phyloP scores from a whole-genome alignment of 495 filamentous ascomycete genomes.

The Extremus antarcticus region DNA sequence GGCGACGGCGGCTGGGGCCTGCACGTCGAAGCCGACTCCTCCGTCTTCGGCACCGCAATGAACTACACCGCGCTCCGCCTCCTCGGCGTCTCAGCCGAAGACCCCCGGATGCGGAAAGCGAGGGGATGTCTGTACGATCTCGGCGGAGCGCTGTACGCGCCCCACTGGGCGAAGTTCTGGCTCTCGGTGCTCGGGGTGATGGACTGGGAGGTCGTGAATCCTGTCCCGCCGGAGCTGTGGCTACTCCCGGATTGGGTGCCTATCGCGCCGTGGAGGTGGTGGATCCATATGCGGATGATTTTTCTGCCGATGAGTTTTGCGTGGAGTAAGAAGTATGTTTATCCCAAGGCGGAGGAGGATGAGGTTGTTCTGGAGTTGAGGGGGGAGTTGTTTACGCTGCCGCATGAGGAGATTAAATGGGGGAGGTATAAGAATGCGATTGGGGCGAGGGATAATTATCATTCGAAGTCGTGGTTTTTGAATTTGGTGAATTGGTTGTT shows the following conservation, averaged over 20 bases:
- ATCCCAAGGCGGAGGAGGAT: slow-evolving; percentile 38
- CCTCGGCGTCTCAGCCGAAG: slow-evolving; percentile 79
- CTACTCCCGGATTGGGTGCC: slow-evolving; percentile 92
- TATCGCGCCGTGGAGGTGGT: slow-evolving; percentile 93
- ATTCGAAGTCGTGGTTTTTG: slow-evolving; percentile 78
- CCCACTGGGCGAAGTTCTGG: slow-evolving; percentile 96
- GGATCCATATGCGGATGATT: slow-evolving; percentile 92
- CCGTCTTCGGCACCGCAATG: slow-evolving; percentile 78
- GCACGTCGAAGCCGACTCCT: slow-evolving; percentile 90
- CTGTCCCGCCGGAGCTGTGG: slow-evolving; percentile 88
- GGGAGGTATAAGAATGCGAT: slow-evolving; percentile 71
- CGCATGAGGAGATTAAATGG: slow-evolving; percentile 71
- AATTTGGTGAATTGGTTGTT: slow-evolving; percentile 64
- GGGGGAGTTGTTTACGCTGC: slow-evolving; percentile 73
- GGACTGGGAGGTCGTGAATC: slow-evolving; percentile 88
- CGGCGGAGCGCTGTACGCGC: slow-evolving; percentile 72
- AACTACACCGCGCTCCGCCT: slow-evolving; percentile 82
- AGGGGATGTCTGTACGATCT: slow-evolving; percentile 71
- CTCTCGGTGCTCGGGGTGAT: slow-evolving; percentile 71
- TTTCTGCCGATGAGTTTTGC: slow-evolving; percentile 87
- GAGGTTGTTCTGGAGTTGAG: slow-evolving; percentile 60
- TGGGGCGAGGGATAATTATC: slow-evolving; percentile 70
- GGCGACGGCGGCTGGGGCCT: slow-evolving; percentile 94
- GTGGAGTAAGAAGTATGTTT: slow-evolving; percentile 66
- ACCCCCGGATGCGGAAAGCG: slow-evolving; percentile 78